phyloP scores from a whole-genome alignment of 208 protist genomes.

The Leishmania turanica region DNA sequence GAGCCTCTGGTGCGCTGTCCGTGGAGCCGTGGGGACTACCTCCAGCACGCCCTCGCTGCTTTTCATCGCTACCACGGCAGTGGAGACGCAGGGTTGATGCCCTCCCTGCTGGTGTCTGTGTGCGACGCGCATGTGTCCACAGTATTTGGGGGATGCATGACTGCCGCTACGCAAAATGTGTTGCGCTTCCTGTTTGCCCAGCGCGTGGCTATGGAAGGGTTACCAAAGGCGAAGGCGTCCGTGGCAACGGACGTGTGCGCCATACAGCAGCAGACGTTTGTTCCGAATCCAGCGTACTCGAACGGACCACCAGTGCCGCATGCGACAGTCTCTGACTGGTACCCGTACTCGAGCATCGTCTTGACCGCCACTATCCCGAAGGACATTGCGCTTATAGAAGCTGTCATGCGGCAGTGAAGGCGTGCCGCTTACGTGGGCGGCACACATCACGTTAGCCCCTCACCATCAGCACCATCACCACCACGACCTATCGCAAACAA shows the following conservation, averaged over 20 bases:
- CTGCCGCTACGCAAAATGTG: slow-evolving; percentile 13
- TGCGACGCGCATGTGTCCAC: slow-evolving; percentile 3
- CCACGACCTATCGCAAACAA: not conserved
- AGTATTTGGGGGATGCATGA: not conserved
- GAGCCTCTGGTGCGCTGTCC: not conserved
- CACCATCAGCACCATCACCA: not conserved
- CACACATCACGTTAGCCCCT: no score
- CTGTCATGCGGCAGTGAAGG: slow-evolving; percentile 9
- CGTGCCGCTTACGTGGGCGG: no score
- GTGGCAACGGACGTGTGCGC: slow-evolving; percentile 15
- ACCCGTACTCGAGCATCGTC: slow-evolving; percentile 54
- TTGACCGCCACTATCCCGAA: slow-evolving; percentile 57
- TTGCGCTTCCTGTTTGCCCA: slow-evolving; percentile 47
- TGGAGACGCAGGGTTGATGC: not conserved
- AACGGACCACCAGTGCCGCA: slow-evolving; percentile 4
- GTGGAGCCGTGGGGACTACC: slow-evolving; percentile 23
- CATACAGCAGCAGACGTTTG: slow-evolving; percentile 7
- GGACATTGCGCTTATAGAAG: slow-evolving; percentile 33
- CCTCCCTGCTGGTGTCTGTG: not conserved
- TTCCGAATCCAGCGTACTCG: slow-evolving; percentile 14
- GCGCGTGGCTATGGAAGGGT: slow-evolving; percentile 38
- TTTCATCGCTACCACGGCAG: slow-evolving; percentile 21
- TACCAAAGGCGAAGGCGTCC: slow-evolving; percentile 13
- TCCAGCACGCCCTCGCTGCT: slow-evolving; percentile 33
- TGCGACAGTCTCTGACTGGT: slow-evolving; percentile 25